A percentile compares a stretch with the other conserved stretches of the same genome.
These are phyloP conservation scores for Panaeolus cyanescens DNA, from an alignment of 768 basidiomycete genomes.

Conservation along the genomic window DNA sequence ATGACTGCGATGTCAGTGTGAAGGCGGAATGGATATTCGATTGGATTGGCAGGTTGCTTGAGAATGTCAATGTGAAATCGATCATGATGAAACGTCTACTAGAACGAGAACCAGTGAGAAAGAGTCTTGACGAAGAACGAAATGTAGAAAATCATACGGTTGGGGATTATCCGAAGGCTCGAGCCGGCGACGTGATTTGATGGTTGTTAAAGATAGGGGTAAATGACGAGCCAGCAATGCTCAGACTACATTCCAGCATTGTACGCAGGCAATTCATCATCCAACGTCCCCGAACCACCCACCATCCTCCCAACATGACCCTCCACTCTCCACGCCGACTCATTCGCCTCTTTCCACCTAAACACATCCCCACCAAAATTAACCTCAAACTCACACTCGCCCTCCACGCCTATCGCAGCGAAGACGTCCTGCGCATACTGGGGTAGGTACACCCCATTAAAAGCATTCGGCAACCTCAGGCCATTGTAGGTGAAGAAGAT, in stretches of 20 bases:
- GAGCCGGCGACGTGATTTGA: no score
- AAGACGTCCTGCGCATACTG: conserved; percentile 56
- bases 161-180: no score
- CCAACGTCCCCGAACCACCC: conserved; percentile 29
- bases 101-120: no score
- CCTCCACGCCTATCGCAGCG: conserved; percentile 63
- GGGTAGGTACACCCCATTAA: conserved; percentile 60
- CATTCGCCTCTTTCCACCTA: conserved; percentile 64
- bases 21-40: no score
- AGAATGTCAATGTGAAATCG: no score
- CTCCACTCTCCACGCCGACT: conserved; percentile 67
- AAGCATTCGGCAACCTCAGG: conserved; percentile 53
- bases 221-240: no score
- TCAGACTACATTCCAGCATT: conserved; percentile 4
- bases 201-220: no score
- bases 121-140: no score
- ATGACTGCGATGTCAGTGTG: no score
- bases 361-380: conserved; percentile 69
- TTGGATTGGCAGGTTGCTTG: no score
- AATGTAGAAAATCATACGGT: no score
- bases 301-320: conserved; percentile 55
- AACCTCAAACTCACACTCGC: conserved; percentile 53
- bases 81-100: no score
- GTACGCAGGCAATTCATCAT: conserved; percentile 52
- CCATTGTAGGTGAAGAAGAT: conserved; percentile 74